phyloP scores from a whole-genome alignment of 2,329 filamentous ascomycete species.

The Fusarium tricinctum region DNA sequence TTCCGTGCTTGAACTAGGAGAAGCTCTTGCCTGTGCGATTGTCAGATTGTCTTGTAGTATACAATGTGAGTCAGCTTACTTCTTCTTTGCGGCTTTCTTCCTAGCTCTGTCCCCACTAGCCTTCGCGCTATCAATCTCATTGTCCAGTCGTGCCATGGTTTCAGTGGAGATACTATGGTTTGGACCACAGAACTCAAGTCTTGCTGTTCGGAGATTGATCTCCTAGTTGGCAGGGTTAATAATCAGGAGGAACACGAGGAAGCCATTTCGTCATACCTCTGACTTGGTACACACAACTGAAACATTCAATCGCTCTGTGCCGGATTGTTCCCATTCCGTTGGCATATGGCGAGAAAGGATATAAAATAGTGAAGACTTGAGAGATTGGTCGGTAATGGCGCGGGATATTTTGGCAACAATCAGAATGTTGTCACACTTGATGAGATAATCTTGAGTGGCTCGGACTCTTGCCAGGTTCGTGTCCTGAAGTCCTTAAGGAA shows the following conservation, averaged over 20 bases:
- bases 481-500: constrained; percentile 47
- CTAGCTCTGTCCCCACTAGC: constrained; percentile 27
- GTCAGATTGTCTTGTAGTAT: not conserved
- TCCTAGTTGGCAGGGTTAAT: constrained; percentile 43
- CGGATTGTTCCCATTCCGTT: constrained; percentile 48
- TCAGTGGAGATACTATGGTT: constrained; percentile 38
- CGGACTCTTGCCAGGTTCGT: constrained; percentile 55
- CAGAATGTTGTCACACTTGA: constrained; percentile 54
- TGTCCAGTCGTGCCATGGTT: constrained; percentile 46
- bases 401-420: constrained; percentile 54
- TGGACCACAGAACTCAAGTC: constrained; percentile 48
- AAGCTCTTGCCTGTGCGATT: constrained; percentile 42
- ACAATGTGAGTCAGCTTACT: constrained; percentile 11
- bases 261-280: constrained; percentile 41
- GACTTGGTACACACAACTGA: constrained; percentile 54
- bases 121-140: constrained; percentile 48
- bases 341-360: constrained; percentile 50
- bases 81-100: constrained; percentile 48
- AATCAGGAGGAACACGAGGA: not conserved
- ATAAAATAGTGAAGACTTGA: constrained; percentile 52
- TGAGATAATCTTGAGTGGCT: constrained; percentile 54
- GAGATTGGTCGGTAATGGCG: constrained; percentile 52
- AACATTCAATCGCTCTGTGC: constrained; percentile 47
- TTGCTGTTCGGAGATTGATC: constrained; percentile 48
- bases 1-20: constrained; percentile 52